Percentiles rank a stretch among this genome's conserved stretches.
These are phyloP conservation scores for Suhomyces sp. DNA, from an alignment of 805 yeast species.

Conservation along the genomic window DNA sequence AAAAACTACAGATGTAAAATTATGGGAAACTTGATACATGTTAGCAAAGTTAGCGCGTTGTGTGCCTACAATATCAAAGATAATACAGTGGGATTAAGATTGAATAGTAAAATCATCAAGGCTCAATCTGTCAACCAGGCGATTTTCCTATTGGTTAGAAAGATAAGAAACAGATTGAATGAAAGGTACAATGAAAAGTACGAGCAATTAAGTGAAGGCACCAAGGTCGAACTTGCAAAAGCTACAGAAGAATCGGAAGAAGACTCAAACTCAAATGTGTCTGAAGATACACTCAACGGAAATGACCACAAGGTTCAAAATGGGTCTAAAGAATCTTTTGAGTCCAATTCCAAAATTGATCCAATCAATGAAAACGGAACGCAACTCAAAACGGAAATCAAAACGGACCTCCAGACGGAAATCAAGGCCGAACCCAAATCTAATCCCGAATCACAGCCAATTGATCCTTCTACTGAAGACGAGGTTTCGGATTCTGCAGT, in stretches of 20 bases:
- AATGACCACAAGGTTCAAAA: too few species aligned
- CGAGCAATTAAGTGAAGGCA: background rate
- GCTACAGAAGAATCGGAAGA: background rate
- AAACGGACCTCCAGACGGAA: too few species aligned
- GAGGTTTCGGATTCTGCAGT: too few species aligned
- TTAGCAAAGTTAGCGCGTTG: conserved; percentile 29
- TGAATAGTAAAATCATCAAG: conserved; percentile 25
- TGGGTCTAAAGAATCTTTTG: too few species aligned
- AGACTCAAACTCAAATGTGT: too few species aligned
- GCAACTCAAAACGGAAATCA: too few species aligned
- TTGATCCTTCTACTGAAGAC: too few species aligned
- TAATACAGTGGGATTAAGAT: conserved; percentile 20
- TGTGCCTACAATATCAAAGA: conserved; percentile 25
- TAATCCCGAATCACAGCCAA: too few species aligned
- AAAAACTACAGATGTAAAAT: conserved; percentile 31
- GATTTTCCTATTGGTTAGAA: conserved; percentile 35
- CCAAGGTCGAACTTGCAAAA: background rate
- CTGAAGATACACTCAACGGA: too few species aligned
- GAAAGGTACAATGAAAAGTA: conserved; percentile 20
- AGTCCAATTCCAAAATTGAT: too few species aligned
- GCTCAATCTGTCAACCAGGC: conserved; percentile 37
- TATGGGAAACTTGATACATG: conserved; percentile 28
- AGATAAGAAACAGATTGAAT: conserved; percentile 29
- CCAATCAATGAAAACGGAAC: too few species aligned
- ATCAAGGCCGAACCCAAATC: too few species aligned